Evolutionary conservation across 2,329 filamentous ascomycete genomes (phyloP).

Genomic region (Cytospora piceicola): DNA sequence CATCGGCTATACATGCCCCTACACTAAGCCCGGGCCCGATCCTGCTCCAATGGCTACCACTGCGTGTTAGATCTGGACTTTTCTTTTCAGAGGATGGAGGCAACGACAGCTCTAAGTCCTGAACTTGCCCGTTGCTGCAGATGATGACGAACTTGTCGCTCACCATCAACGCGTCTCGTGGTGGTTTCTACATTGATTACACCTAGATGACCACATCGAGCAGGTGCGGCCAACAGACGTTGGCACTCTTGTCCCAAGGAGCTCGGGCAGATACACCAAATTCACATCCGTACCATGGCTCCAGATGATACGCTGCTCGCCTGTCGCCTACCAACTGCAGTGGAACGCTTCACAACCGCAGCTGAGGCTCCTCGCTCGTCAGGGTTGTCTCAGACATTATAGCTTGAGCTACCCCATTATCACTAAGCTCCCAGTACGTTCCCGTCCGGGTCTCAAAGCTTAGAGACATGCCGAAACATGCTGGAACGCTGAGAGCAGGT

Average conservation of each 20-base stretch:
- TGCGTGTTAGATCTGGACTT: constrained; percentile 10
- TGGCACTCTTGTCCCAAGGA: neutral
- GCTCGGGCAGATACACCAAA: constrained; percentile 6
- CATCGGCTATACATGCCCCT: constrained; percentile 28
- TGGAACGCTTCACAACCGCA: constrained; percentile 23
- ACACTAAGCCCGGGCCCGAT: constrained; percentile 28
- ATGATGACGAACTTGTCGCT: constrained; percentile 5
- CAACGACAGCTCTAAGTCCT: constrained; percentile 5
- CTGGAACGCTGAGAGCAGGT: constrained; percentile 8
- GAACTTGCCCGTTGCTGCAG: neutral
- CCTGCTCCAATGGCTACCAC: constrained; percentile 27
- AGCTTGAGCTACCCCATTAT: constrained; percentile 18
- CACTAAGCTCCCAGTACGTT: constrained; percentile 14
- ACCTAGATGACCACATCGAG: constrained; percentile 2
- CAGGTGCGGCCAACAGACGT: neutral
- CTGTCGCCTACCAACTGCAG: constrained; percentile 22
- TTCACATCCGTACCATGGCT: constrained; percentile 6
- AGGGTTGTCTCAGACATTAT: constrained; percentile 28
- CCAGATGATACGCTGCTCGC: constrained; percentile 17
- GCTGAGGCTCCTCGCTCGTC: constrained; percentile 27
- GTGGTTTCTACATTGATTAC: neutral
- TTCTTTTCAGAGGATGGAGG: constrained; percentile 13
- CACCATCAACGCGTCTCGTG: neutral
- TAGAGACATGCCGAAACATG: neutral
- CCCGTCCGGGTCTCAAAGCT: constrained; percentile 10